Base-by-base conservation (phyloP, 2,329 filamentous ascomycete species). In the Macrophomina pseudophaseolina region DNA sequence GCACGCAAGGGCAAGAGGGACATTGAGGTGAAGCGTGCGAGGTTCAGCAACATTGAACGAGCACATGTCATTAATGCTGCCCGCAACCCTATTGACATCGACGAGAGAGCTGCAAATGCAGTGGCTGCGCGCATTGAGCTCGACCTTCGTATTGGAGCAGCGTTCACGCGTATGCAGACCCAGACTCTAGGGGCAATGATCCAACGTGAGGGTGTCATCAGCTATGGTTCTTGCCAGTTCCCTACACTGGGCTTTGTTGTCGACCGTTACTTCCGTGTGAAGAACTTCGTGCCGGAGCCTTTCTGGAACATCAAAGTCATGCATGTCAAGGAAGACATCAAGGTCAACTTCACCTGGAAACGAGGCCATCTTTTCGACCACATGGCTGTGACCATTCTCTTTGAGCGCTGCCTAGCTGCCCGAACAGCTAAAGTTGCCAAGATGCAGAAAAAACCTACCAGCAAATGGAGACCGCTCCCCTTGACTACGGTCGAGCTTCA, bases 171-270 rank as follows among this genome's bases (percentile, higher is more conserved):
- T 23, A 91, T 96, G 76, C 87, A 97, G 69, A 97, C 93, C 0
- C 85, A 91, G 65, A 91, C 86, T 68, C 83, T 99, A n/a, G 88
- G 91, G 69, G 79, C 84, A 0, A 83, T 97, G 33, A 89, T 92
- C 7, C 89, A 73, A 2, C 69, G 87, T 0, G 80, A 96, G 68
- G 82, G 88, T 48, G 81, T 91, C 1, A 86, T 97, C 59, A 97
- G 93, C 77, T 97, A 97, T 74, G 93, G 92, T 87, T 97, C 94
- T 4, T 99, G 95, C 71, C 95, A 99, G 76, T 99, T 99, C 73
- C 95, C 95, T 1, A 98, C 95, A 0, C 84, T 99, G 5, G 95
- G 95, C 0, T 99, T 99, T 71, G 94, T 99, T 1, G 95, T 99
- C 6, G 95, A 99, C 78, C 88, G 94, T 56, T 99, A 98, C 77